Evolutionary conservation across 805 yeast species (phyloP), one percentile per base, ranked within the genome.

Genomic region (Saccharomycopsis selenospora): DNA sequence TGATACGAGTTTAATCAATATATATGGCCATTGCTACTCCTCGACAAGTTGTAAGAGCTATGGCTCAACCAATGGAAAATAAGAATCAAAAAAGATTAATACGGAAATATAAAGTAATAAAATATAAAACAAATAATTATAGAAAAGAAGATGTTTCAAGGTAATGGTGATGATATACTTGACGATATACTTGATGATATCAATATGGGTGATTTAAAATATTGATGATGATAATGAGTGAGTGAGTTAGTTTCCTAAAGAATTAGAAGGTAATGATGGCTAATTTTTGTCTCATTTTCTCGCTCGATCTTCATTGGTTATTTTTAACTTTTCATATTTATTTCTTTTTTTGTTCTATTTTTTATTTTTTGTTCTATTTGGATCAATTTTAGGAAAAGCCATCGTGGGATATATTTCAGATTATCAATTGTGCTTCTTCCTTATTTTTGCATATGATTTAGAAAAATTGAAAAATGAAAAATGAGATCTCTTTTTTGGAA

Each of bases 21-120:
- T 99, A 93, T 67, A 91, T 93, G 96, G 97, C 98, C 0, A 73
- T 93, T 47, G 95, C 98, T 0, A 81, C 85, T 49, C 95, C 98
- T 1, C 90, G 87, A 64, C 90, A 88, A 66, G 93, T 93, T 61
- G 70, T 93, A 62, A 72, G 98, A 57, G 82, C 89, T 1, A 79
- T 90, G 77, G 98, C 99, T 0, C 99, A 93, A 64, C 98, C 98
- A 0, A 72, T 86, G 0, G 80, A 89, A 61, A 84, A 86, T 1
- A 80, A 83, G 53, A 97, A 91, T 61, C 95, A 85, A 63, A 95
- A 89, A 58, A 83, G 90, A 2, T 84, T 95, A 6, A 95, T 93
- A 13, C 93, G 98, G 99, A 83, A 82, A 50, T 54, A 80, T 24
- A 83, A 80, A 42, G 65, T 87, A 45, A 65, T 74, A 47, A 66